Conservation (phyloP, 2,329 filamentous ascomycete species). For the Sporothrix schenckii region DNA sequence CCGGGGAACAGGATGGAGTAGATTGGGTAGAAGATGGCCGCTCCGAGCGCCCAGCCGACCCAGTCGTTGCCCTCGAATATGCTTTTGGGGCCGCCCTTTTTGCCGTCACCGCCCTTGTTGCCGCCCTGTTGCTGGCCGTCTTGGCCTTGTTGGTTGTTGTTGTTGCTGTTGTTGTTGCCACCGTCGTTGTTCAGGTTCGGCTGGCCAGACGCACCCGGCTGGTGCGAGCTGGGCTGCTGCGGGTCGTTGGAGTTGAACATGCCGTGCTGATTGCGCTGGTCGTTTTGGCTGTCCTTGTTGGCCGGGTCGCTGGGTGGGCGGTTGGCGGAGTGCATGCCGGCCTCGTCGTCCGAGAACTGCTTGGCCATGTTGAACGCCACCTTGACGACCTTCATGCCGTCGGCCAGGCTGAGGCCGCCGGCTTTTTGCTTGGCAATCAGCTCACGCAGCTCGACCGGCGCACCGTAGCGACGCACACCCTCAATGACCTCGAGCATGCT, state of each 20-base stretch:
- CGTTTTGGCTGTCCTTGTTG: background rate
- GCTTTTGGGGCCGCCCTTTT: constrained; percentile 41
- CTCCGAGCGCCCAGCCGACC: constrained; percentile 52
- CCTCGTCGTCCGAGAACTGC: constrained; percentile 41
- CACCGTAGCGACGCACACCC: constrained; percentile 67
- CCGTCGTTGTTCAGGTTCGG: background rate
- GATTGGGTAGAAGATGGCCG: constrained; percentile 51
- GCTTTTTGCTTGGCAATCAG: constrained; percentile 61
- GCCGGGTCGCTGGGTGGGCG: constrained; percentile 27
- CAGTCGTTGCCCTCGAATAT: constrained; percentile 52
- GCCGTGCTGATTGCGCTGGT: constrained; percentile 14
- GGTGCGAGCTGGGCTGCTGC: constrained; percentile 33
- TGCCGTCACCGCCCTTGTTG: constrained; percentile 38
- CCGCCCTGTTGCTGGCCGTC: constrained; percentile 33
- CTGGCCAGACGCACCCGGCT: constrained; percentile 13
- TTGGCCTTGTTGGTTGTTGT: constrained; percentile 23
- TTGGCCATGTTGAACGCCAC: constrained; percentile 61
- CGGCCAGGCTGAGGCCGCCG: constrained; percentile 48
- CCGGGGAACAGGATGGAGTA: constrained; percentile 49
- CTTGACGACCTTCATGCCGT: constrained; percentile 62
- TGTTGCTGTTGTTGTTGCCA: constrained; percentile 8
- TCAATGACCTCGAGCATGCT: constrained; percentile 63
- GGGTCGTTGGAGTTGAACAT: constrained; percentile 39
- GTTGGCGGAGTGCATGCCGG: background rate
- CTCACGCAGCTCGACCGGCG: constrained; percentile 68